These are phyloP conservation scores for Plasmodium vivax DNA, from an alignment of 169 alveolate genomes.

Conservation along the genomic window DNA sequence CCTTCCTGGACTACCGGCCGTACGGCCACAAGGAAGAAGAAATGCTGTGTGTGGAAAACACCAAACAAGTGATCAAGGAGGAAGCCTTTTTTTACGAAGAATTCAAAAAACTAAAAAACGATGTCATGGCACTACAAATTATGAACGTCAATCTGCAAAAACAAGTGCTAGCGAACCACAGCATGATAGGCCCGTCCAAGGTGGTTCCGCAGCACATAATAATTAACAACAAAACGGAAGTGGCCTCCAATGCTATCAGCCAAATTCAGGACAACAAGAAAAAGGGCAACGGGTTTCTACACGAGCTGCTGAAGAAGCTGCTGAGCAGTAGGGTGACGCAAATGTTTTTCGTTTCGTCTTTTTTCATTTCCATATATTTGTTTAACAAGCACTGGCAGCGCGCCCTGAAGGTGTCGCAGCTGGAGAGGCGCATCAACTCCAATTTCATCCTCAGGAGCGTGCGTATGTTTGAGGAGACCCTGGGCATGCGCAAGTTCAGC, in stretches of 20 bases:
- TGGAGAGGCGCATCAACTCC: conserved; percentile 40
- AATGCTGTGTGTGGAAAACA: not conserved
- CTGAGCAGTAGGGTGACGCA: conserved; percentile 55
- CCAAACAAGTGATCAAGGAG: not conserved
- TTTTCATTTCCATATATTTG: conserved; percentile 35
- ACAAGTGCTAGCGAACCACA: conserved; percentile 28
- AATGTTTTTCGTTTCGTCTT: conserved; percentile 61
- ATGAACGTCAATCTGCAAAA: conserved; percentile 65
- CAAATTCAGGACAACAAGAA: conserved; percentile 34
- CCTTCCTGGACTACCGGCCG: not conserved
- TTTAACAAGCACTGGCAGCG: conserved; percentile 63
- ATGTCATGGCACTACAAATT: conserved; percentile 40
- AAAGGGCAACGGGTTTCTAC: conserved; percentile 16
- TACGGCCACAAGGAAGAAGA: conserved; percentile 5
- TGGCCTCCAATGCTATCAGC: conserved; percentile 64
- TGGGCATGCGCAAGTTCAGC: conserved; percentile 40
- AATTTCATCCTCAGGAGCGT: conserved; percentile 49
- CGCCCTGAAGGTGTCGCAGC: conserved; percentile 51
- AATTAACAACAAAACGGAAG: conserved; percentile 72
- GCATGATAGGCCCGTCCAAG: conserved; percentile 12
- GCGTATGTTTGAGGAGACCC: conserved; percentile 25
- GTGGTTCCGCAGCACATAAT: conserved; percentile 52
- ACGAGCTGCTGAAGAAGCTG: conserved; percentile 49
- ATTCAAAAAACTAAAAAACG: conserved; percentile 44
- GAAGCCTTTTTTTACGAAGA: conserved; percentile 23